These are phyloP conservation scores for Fusarium subglutinans DNA, from an alignment of 2,329 filamentous ascomycete genomes.

Conservation along the genomic window DNA sequence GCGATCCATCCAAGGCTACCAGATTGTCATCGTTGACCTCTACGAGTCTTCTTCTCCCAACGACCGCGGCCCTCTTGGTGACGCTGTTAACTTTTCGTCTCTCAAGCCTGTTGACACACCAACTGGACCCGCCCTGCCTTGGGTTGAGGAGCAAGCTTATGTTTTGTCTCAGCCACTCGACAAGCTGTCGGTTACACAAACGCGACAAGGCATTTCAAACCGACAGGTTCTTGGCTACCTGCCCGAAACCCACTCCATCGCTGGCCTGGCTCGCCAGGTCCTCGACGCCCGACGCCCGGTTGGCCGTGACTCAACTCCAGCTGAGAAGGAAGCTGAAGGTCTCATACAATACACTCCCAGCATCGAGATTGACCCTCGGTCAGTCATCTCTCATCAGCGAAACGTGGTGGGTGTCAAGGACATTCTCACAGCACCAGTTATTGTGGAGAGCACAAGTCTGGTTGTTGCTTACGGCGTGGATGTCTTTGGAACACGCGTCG, in stretches of 20 bases:
- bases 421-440: constrained; percentile 78
- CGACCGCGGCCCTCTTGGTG: constrained; percentile 81
- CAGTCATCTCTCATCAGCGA: constrained; percentile 81
- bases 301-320: constrained; percentile 80
- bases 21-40: constrained; percentile 85
- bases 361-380: constrained; percentile 85
- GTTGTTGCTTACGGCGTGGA: constrained; percentile 90
- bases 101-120: constrained; percentile 70
- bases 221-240: constrained; percentile 84
- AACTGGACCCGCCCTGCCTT: constrained; percentile 69
- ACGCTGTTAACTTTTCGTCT: constrained; percentile 79
- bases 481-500: constrained; percentile 84
- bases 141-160: constrained; percentile 82
- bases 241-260: constrained; percentile 75
- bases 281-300: constrained; percentile 89
- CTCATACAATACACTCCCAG: constrained; percentile 78
- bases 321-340: constrained; percentile 82
- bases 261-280: constrained; percentile 79
- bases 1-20: constrained; percentile 80
- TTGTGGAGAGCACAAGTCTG: constrained; percentile 91
- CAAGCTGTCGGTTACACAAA: constrained; percentile 84
- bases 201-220: constrained; percentile 88
- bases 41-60: constrained; percentile 88
- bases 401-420: constrained; percentile 80
- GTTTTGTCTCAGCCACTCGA: constrained; percentile 82